Percentiles rank a stretch among this genome's conserved stretches.
Evolutionary conservation across 257 asterid species (phyloP).

Genomic region (Solanum gracilifrons): DNA sequence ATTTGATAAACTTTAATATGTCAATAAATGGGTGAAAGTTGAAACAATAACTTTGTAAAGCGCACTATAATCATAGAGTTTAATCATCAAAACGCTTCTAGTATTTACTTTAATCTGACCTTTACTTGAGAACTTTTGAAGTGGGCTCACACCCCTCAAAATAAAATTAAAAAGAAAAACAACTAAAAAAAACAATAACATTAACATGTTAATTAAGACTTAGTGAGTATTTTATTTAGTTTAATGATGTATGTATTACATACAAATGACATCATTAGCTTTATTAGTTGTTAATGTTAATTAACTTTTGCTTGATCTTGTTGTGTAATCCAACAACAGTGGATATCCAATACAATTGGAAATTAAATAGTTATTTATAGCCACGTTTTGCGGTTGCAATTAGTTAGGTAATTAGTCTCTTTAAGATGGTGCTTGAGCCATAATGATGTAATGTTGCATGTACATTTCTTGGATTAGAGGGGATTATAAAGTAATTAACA

Average conservation of each 20-base stretch:
- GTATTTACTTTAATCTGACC: background rate
- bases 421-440: background rate
- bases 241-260: background rate
- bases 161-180: background rate
- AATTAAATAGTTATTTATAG: background rate
- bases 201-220: background rate
- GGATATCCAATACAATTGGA: background rate
- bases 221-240: background rate
- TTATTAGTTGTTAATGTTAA: background rate
- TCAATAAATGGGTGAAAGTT: background rate
- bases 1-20: background rate
- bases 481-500: background rate
- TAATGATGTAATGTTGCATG: background rate
- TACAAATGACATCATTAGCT: background rate
- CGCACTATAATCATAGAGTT: background rate
- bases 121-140: background rate
- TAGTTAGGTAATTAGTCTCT: background rate
- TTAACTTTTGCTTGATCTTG: background rate
- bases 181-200: background rate
- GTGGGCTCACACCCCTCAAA: background rate
- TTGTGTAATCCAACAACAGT: background rate
- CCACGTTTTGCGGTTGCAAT: background rate
- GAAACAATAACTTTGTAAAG: background rate
- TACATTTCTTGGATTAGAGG: background rate
- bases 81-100: background rate